Conservation (phyloP, 441 rosid genomes). For the Dalechampia spathulata region DNA sequence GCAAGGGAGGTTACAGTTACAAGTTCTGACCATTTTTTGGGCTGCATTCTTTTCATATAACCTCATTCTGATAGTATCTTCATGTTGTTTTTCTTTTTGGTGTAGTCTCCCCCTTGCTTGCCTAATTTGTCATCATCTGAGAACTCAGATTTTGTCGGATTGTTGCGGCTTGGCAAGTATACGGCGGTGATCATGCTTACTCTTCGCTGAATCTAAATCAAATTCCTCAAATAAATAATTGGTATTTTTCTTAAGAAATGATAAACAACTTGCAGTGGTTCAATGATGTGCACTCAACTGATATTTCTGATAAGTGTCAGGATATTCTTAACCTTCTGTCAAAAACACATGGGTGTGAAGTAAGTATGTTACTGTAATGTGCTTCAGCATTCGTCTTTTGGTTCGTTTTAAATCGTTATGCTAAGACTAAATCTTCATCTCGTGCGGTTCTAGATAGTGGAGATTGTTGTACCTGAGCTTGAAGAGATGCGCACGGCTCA, state of each 20-base stretch:
- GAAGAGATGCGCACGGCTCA: constrained; percentile 80
- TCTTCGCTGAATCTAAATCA: constrained; percentile 13
- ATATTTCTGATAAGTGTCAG: constrained; percentile 68
- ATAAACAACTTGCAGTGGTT: constrained; percentile 62
- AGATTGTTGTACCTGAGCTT: constrained; percentile 81
- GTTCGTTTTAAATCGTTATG: not conserved
- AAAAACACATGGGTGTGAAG: constrained; percentile 68
- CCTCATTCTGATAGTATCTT: no score
- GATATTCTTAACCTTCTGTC: constrained; percentile 53
- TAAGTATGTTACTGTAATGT: constrained; percentile 24
- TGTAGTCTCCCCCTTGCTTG: constrained; percentile 70
- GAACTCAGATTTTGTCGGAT: constrained; percentile 35
- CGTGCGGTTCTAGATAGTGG: constrained; percentile 45
- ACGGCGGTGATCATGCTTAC: constrained; percentile 38
- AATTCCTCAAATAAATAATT: not conserved
- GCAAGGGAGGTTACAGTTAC: no score
- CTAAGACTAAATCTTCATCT: constrained; percentile 5
- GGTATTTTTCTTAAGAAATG: constrained; percentile 10
- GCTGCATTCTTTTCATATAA: no score
- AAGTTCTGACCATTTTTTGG: no score
- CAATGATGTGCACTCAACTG: constrained; percentile 75
- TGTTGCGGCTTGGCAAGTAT: constrained; percentile 72
- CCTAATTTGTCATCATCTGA: constrained; percentile 48
- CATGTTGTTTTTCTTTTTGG: no score
- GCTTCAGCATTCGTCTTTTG: not conserved